Conservation (phyloP, 495 filamentous ascomycete genomes). For the Amniculicola lignicola region DNA sequence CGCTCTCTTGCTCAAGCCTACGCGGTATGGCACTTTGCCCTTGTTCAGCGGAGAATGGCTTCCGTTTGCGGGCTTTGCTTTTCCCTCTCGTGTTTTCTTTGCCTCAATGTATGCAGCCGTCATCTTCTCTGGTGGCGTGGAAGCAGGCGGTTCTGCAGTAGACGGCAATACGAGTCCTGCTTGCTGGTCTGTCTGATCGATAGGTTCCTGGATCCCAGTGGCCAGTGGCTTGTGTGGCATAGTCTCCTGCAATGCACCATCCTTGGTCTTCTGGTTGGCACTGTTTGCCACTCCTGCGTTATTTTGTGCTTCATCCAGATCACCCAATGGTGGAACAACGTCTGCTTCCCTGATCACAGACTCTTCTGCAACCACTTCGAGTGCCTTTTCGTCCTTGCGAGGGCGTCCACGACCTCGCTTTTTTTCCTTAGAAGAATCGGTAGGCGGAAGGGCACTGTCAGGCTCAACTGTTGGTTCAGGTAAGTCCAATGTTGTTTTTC, state of each 20-base stretch:
- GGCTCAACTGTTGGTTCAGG: slow-evolving; percentile 9
- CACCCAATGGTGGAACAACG: neutral
- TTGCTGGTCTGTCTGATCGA: neutral
- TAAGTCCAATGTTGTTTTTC: slow-evolving; percentile 20
- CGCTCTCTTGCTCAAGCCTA: slow-evolving; percentile 64
- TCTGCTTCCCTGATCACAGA: neutral
- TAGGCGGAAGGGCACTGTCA: neutral
- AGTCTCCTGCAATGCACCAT: neutral
- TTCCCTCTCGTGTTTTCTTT: slow-evolving; percentile 12
- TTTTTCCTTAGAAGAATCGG: slow-evolving; percentile 14
- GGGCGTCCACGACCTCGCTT: slow-evolving; percentile 32
- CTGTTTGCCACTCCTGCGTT: neutral
- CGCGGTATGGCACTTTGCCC: slow-evolving; percentile 58
- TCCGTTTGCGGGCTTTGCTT: slow-evolving; percentile 3
- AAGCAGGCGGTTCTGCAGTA: slow-evolving; percentile 1
- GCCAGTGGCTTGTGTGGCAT: neutral
- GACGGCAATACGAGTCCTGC: neutral
- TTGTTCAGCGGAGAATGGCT: slow-evolving; percentile 51
- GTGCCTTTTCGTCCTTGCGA: slow-evolving; percentile 2
- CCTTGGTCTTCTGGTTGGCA: neutral
- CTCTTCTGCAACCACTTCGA: neutral
- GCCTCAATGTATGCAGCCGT: neutral
- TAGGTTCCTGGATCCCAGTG: too few species aligned
- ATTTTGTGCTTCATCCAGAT: neutral
- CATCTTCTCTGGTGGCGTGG: slow-evolving; percentile 5